phyloP scores from a whole-genome alignment of 805 yeast genomes.

The Vanderwaltozyma tropicalis region DNA sequence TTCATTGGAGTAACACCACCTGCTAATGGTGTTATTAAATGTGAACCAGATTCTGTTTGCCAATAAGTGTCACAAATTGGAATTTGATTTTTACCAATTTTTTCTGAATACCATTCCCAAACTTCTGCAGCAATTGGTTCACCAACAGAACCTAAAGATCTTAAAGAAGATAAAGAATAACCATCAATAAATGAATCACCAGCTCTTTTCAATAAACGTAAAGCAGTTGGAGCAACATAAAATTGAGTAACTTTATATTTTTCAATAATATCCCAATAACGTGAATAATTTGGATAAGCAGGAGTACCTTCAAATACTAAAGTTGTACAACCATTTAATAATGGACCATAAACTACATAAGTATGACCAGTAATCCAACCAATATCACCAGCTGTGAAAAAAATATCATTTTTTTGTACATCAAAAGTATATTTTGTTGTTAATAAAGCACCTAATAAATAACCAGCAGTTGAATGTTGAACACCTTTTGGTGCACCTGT shows the following conservation, averaged over 20 bases:
- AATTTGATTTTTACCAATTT: slow-evolving; percentile 58
- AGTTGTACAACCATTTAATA: slow-evolving; percentile 65
- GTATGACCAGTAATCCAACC: slow-evolving; percentile 92
- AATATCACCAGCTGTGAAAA: slow-evolving; percentile 83
- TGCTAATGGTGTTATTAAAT: slow-evolving; percentile 66
- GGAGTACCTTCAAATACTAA: slow-evolving; percentile 83
- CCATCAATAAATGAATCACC: slow-evolving; percentile 54
- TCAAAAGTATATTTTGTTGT: slow-evolving; percentile 72
- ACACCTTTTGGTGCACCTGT: slow-evolving; percentile 88
- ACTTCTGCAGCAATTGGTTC: slow-evolving; percentile 80
- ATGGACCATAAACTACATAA: slow-evolving; percentile 74
- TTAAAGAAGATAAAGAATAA: slow-evolving; percentile 51
- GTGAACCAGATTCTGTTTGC: slow-evolving; percentile 85
- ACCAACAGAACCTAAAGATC: slow-evolving; percentile 75
- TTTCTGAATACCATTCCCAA: slow-evolving; percentile 78
- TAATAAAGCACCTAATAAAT: slow-evolving; percentile 59
- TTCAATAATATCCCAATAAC: slow-evolving; percentile 73
- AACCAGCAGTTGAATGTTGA: slow-evolving; percentile 74
- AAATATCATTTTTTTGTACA: slow-evolving; percentile 58
- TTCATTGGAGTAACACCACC: slow-evolving; percentile 69
- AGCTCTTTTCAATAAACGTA: slow-evolving; percentile 64
- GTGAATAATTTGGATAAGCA: slow-evolving; percentile 68
- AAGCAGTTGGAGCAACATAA: slow-evolving; percentile 78
- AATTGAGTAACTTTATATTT: slow-evolving; percentile 65
- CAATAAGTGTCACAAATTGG: slow-evolving; percentile 78